Base-by-base conservation (phyloP, 2,329 filamentous ascomycete species). In the Teratosphaeriaceae sp. region DNA sequence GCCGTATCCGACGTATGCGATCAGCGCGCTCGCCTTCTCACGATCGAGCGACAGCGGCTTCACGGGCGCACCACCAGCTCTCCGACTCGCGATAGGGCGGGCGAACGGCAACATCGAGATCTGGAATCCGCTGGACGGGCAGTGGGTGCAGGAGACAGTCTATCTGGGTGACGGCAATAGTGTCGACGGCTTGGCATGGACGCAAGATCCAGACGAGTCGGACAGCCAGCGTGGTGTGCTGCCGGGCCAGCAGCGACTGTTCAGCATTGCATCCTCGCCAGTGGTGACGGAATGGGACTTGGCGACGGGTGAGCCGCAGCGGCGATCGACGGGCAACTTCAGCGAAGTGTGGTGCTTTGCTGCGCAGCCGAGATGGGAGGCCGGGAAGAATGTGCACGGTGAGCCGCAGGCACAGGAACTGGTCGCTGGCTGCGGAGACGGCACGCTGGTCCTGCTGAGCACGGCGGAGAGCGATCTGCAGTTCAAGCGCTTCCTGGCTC, bases 301-400 rank as follows among this genome's bases (percentile, higher is more conserved):
- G 19, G 79, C 80, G 53, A 84, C 81, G 50, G 88, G 86, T 12
- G 74, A 79, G 43, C 85, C 88, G 9, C 78, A 84, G 66, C 79
- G 84, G 46, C 85, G 94, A 64, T 88, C 87, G 15, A 88, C 85
- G 57, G 92, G 90, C 35, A 94, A 94, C 65, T 88, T 94, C 65
- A 89, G 88, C 52, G 89, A 96, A 59, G 90, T 97, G 48, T 98
- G 92, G 92, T 97, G 90, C 67, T 78, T 98, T 57, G 87, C 86
- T 45, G 85, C 84, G 12, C 90, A 96, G 66, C 92, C 90, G 2
- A 71, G 73, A 51, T 68, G 66, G 62, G 66, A 70, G 45, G 46
- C 62, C 11, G 35, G 36, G 33, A 54, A 54, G 45, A 44, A n/a
- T 1, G 50, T 54, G 5, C 57, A 58, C 9, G 55, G 56, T 22